Base-by-base conservation (phyloP, 345 rosid species). In the Leavenworthia alabamica region DNA sequence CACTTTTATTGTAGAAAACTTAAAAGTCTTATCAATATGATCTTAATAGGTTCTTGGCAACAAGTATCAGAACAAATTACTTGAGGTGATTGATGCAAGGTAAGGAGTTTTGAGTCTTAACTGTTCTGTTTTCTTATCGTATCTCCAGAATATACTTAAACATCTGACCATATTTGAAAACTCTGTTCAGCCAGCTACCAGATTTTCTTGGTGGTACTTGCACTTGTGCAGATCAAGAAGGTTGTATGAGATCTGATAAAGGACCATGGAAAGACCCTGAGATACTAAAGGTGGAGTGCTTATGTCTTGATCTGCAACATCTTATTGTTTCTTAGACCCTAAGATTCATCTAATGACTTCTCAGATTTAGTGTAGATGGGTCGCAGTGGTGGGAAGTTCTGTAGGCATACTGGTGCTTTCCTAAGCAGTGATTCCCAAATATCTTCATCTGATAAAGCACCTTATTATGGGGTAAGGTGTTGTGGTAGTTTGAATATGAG, bases 231-330 rank as follows among this genome's bases (percentile, higher is more conserved):
- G 80, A 82, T 71, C 80, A 75, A 55, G 99, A 92, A 41, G 97
- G 96, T 56, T 89, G 99, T 67, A 82, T 93, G 91, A 78, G 77
- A 67, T 93, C 94, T 6, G 89, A 93, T 56, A 93, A 83, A 70
- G 99, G 97, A 36, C 99, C 99, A 1, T 89, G 99, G 99, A 84
- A 84, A 64, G 84, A 93, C 71, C 86, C 89, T 17, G 65, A 81
- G 56, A 85, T 93, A 70, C 56, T 85, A 70, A 84, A 84, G 90
- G 97, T 93, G 51, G 33, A 45, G 35, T 46, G 64, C 19, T 26
- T 56, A 8, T 56, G 15, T 26, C 28, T 58, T 51, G 37, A 36
- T 50, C 26, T 39, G 7, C 13, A 19, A 16, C 42, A 39, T 16
- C 15, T 5, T 29, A 15, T 24, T 4, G 27, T 24, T 24, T 6